phyloP scores from a whole-genome alignment of 2,329 filamentous ascomycete genomes.

The Colletotrichum kahawae region DNA sequence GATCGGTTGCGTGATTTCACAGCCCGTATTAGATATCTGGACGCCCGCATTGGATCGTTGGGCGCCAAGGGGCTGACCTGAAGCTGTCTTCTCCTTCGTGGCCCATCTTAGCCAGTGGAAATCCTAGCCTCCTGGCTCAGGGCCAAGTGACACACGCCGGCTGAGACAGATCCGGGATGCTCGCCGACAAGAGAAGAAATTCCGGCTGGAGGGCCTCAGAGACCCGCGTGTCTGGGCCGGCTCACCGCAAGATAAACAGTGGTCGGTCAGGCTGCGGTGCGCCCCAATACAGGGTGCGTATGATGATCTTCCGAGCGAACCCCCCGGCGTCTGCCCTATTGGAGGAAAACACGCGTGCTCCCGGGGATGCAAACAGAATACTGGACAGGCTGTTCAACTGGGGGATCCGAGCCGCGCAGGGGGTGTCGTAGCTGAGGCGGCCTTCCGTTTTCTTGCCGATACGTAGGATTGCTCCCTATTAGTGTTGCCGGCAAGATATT shows the following conservation, averaged over 20 bases:
- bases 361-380: background rate
- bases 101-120: background rate
- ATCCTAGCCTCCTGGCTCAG: background rate
- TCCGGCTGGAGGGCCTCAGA: background rate
- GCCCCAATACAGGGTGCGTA: constrained; percentile 9
- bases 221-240: background rate
- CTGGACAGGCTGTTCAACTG: background rate
- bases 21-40: background rate
- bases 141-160: background rate
- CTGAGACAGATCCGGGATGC: constrained; percentile 5
- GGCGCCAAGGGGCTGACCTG: background rate
- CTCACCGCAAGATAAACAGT: constrained; percentile 12
- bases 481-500: background rate
- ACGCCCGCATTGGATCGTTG: background rate
- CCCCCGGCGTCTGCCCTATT: background rate
- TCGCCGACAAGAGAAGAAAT: background rate
- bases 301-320: constrained; percentile 9
- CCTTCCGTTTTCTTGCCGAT: background rate
- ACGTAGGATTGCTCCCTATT: background rate
- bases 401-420: background rate
- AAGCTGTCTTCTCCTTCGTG: background rate
- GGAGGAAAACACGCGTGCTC: background rate
- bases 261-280: background rate
- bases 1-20: constrained; percentile 15
- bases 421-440: background rate